Evolutionary conservation across 1,139 yeast species (phyloP).

Genomic region (Diutina ranongensis): DNA sequence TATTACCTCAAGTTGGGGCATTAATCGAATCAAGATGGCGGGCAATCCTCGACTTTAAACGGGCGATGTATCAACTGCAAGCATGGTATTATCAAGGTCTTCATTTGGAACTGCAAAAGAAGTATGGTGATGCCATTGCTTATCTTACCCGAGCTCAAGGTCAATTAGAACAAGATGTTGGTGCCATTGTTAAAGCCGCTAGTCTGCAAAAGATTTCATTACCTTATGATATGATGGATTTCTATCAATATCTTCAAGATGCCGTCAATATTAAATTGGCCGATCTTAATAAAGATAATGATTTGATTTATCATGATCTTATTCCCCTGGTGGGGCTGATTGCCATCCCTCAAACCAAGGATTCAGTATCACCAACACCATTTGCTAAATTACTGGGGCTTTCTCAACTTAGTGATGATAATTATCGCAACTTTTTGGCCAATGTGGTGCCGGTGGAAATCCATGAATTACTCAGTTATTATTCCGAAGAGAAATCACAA

Average conservation of each 20-base stretch:
- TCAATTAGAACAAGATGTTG: conserved; percentile 19
- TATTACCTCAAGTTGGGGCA: conserved; percentile 30
- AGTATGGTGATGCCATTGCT: conserved; percentile 73
- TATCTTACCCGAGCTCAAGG: conserved; percentile 44
- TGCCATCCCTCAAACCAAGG: conserved; percentile 65
- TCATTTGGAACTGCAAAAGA: conserved; percentile 34
- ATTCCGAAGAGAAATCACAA: conserved; percentile 83
- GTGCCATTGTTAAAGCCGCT: conserved; percentile 16
- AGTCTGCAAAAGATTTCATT: conserved; percentile 14
- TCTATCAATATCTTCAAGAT: conserved; percentile 33
- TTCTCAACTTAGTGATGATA: conserved; percentile 37
- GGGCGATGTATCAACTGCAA: conserved; percentile 29
- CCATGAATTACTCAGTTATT: conserved; percentile 76
- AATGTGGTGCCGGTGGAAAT: conserved; percentile 79
- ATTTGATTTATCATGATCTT: conserved; percentile 71
- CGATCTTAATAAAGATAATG: conserved; percentile 68
- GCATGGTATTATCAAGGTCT: conserved; percentile 44
- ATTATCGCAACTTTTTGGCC: conserved; percentile 48
- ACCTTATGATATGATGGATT: conserved; percentile 28
- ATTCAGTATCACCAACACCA: conserved; percentile 42
- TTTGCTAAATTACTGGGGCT: neutral
- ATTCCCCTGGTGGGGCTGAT: conserved; percentile 52
- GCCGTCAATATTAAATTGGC: conserved; percentile 32
- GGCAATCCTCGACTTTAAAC: conserved; percentile 33
- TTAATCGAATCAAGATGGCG: conserved; percentile 38